phyloP scores from a whole-genome alignment of 2,329 filamentous ascomycete genomes.

The Fusarium denticulatum region DNA sequence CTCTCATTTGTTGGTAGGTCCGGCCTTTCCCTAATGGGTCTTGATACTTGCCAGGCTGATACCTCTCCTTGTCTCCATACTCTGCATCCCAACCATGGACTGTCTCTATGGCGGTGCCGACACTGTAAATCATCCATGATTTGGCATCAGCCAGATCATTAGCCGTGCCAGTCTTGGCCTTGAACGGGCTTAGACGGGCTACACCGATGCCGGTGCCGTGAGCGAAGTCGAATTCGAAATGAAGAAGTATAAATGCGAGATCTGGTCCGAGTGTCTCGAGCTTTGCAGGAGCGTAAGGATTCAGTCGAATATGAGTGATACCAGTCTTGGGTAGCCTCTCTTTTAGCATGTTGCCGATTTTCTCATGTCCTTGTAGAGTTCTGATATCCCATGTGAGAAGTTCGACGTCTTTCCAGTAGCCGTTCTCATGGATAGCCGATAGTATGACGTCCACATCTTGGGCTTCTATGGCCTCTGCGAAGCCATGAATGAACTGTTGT shows the following conservation, averaged over 20 bases:
- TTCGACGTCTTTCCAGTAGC: background rate
- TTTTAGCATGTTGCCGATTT: background rate
- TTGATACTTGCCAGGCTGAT: background rate
- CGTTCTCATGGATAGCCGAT: background rate
- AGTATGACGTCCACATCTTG: background rate
- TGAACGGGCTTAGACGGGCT: background rate
- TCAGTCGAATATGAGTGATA: background rate
- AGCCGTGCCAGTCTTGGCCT: background rate
- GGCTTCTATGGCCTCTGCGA: background rate
- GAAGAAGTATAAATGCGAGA: background rate
- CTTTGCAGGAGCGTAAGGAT: background rate
- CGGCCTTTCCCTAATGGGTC: background rate
- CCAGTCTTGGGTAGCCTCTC: background rate
- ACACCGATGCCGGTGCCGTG: background rate
- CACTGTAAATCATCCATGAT: background rate
- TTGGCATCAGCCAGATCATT: background rate
- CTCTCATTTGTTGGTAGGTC: background rate
- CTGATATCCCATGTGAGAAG: background rate
- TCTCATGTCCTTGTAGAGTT: background rate
- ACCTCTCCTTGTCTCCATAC: background rate
- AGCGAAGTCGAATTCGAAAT: background rate
- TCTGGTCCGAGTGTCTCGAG: background rate
- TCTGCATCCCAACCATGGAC: background rate
- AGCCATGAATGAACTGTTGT: background rate
- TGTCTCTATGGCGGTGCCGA: background rate